A percentile compares a stretch with the other conserved stretches of the same genome.
phyloP scores from a whole-genome alignment of 1,284 basidiomycete species.

The Trametes sp. region DNA sequence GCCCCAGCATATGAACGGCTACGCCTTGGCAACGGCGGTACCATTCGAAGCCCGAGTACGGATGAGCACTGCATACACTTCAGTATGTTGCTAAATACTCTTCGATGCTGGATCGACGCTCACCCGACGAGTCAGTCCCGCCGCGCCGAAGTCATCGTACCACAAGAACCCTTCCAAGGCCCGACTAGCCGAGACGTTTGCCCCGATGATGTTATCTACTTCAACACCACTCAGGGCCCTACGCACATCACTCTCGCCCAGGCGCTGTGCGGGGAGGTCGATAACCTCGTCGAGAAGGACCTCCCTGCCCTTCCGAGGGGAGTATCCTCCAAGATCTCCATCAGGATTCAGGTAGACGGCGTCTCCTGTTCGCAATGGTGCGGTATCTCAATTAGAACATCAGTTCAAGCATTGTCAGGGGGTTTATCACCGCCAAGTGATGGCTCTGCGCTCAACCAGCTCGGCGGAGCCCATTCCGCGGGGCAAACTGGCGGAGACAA shows the following conservation, averaged over 20 bases:
- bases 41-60: background rate
- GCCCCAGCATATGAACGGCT: background rate
- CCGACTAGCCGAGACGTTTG: background rate
- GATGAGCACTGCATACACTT: background rate
- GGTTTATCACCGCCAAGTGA: conserved; percentile 11
- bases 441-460: conserved; percentile 12
- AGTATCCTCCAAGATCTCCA: conserved; percentile 9
- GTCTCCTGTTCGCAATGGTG: background rate
- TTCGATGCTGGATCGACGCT: background rate
- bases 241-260: background rate
- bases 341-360: conserved; percentile 16
- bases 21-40: background rate
- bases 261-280: background rate
- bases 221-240: background rate
- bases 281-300: background rate
- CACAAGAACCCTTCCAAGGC: background rate
- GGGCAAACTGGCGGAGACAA: conserved; percentile 8
- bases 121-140: background rate
- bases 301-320: conserved; percentile 10
- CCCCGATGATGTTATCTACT: background rate
- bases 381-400: background rate
- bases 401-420: background rate
- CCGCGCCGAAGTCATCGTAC: background rate
- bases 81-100: background rate
- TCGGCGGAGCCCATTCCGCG: background rate